Evolutionary conservation across 1,139 yeast species (phyloP).

Genomic region (Geotrichum australiense): DNA sequence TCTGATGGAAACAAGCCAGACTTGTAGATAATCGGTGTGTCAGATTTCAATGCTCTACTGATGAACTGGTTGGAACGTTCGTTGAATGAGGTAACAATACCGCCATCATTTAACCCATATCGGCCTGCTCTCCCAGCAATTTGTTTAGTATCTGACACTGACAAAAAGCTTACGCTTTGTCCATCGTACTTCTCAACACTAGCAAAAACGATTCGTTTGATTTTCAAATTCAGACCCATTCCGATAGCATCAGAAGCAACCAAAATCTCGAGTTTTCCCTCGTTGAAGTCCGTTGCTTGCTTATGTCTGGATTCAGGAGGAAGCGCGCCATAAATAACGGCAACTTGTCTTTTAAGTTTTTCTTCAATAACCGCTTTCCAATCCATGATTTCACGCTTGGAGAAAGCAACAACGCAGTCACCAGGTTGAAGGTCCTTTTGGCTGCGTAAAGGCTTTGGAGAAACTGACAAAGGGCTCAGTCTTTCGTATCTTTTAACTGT

Average conservation of each 20-base stretch:
- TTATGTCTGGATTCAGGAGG: conserved; percentile 92
- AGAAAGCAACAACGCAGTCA: conserved; percentile 85
- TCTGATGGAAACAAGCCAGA: conserved; percentile 32
- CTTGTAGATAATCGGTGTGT: conserved; percentile 26
- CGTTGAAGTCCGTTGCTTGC: conserved; percentile 74
- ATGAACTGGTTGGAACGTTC: conserved; percentile 28
- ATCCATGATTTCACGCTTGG: conserved; percentile 43
- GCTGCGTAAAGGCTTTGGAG: conserved; percentile 35
- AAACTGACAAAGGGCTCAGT: conserved; percentile 62
- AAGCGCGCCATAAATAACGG: conserved; percentile 88
- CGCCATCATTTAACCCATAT: conserved; percentile 36
- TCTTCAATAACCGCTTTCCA: conserved; percentile 25
- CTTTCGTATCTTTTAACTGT: conserved; percentile 63
- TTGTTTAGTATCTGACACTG: conserved; percentile 62
- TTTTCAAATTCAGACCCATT: conserved; percentile 88
- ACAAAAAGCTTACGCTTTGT: conserved; percentile 35
- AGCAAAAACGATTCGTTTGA: conserved; percentile 71
- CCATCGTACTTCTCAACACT: conserved; percentile 71
- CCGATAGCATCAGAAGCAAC: conserved; percentile 98
- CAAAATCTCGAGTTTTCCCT: conserved; percentile 58
- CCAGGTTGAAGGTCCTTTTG: conserved; percentile 47
- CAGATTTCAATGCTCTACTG: conserved; percentile 25
- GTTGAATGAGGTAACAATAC: conserved; percentile 30
- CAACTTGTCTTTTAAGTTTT: conserved; percentile 55
- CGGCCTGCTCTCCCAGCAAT: conserved; percentile 98